Evolutionary conservation across 2,329 filamentous ascomycete genomes (phyloP).

Genomic region (Ophioceras dolichostomum): DNA sequence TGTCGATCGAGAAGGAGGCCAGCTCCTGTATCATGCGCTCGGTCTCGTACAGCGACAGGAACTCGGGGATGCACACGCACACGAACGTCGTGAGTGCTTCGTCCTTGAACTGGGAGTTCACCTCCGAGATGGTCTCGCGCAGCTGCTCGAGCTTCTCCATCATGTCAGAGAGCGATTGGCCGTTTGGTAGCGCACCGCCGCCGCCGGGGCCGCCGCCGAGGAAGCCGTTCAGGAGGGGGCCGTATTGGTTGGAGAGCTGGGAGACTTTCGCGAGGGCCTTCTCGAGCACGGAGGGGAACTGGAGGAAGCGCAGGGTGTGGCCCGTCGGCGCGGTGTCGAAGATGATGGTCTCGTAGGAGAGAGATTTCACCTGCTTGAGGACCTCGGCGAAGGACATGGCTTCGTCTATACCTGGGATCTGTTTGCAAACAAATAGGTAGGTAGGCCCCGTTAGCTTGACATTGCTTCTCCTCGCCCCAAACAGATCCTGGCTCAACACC

Average conservation of each 20-base stretch:
- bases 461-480: no score
- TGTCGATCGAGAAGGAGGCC: slow-evolving; percentile 85
- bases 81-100: slow-evolving; percentile 92
- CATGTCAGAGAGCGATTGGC: slow-evolving; percentile 85
- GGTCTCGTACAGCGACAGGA: slow-evolving; percentile 92
- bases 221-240: slow-evolving; percentile 88
- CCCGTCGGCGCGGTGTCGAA: slow-evolving; percentile 98
- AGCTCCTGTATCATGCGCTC: slow-evolving; percentile 99
- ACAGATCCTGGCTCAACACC: no score
- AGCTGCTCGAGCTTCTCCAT: slow-evolving; percentile 90
- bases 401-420: slow-evolving; percentile 98
- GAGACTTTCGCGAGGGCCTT: slow-evolving; percentile 97
- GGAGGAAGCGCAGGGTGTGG: slow-evolving; percentile 94
- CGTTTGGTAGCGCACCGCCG: slow-evolving; percentile 56
- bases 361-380: slow-evolving; percentile 96
- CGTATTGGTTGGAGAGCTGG: slow-evolving; percentile 87
- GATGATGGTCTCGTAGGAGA: slow-evolving; percentile 97
- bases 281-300: slow-evolving; percentile 95
- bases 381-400: slow-evolving; percentile 99
- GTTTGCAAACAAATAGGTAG: no score
- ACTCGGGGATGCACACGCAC: slow-evolving; percentile 96
- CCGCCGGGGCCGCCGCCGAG: slow-evolving; percentile 54
- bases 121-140: slow-evolving; percentile 84
- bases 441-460: no score
- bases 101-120: slow-evolving; percentile 98